Evolutionary conservation across 148 eudicot species (phyloP).

Genomic region (Agrostemma githago): DNA sequence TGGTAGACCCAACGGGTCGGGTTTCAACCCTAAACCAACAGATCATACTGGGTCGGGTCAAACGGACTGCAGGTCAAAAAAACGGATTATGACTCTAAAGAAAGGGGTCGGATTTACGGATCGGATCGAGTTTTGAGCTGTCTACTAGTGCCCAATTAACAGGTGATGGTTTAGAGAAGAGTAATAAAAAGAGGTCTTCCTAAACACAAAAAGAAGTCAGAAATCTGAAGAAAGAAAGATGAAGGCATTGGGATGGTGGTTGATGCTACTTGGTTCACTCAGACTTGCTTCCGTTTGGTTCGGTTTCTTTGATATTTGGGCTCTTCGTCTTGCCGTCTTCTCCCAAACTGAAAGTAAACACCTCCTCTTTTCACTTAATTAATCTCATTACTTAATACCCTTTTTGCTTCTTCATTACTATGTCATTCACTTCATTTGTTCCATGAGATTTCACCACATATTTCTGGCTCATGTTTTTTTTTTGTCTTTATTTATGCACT

Average conservation of each 20-base stretch:
- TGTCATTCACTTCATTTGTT: background rate
- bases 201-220: background rate
- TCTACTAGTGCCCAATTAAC: background rate
- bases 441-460: background rate
- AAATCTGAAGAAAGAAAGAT: constrained; percentile 27
- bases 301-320: constrained; percentile 95
- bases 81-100: too few relatives aligned
- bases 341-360: constrained; percentile 61
- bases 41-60: too few relatives aligned
- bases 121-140: too few relatives aligned
- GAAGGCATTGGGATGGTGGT: constrained; percentile 84
- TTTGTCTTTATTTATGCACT: background rate
- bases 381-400: background rate
- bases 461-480: constrained; percentile 15
- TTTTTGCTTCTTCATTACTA: background rate
- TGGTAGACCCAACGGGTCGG: too few relatives aligned
- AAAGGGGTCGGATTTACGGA: too few relatives aligned
- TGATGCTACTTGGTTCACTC: constrained; percentile 70
- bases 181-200: background rate
- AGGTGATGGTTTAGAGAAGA: background rate
- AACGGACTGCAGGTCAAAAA: too few relatives aligned
- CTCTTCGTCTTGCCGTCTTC: constrained; percentile 89
- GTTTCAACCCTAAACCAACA: too few relatives aligned
- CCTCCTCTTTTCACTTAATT: background rate
- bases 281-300: constrained; percentile 93